These are phyloP conservation scores for Geoglossum glabrum DNA, from an alignment of 495 filamentous ascomycete species.

Conservation along the genomic window DNA sequence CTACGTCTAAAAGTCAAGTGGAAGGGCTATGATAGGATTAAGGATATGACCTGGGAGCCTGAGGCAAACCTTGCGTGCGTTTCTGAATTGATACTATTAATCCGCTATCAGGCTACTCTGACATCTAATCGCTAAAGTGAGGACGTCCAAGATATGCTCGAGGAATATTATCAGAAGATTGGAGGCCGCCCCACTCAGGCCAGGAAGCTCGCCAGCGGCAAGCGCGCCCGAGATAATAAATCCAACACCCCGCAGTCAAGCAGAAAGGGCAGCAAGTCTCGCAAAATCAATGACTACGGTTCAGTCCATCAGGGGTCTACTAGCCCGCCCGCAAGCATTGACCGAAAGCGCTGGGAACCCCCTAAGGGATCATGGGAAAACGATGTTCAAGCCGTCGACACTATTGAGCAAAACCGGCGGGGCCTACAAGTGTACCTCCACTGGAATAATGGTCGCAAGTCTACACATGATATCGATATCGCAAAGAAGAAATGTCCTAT, in stretches of 20 bases:
- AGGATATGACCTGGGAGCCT: slow-evolving; percentile 39
- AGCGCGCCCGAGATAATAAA: slow-evolving; percentile 11
- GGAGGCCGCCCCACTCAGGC: slow-evolving; percentile 29
- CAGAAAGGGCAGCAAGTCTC: slow-evolving; percentile 10
- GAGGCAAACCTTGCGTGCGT: slow-evolving; percentile 33
- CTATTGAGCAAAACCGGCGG: slow-evolving; percentile 30
- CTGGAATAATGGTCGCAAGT: slow-evolving; percentile 30
- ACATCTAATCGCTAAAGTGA: slow-evolving; percentile 10
- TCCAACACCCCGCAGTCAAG: slow-evolving; percentile 6
- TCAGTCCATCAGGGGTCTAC: slow-evolving; percentile 11
- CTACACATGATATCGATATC: slow-evolving; percentile 16
- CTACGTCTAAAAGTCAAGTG: slow-evolving; percentile 38
- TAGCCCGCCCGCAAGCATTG: slow-evolving; percentile 7
- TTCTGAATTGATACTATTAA: neutral
- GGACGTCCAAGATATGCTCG: slow-evolving; percentile 30
- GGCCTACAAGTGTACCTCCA: slow-evolving; percentile 30
- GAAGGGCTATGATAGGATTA: slow-evolving; percentile 35
- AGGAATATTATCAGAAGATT: slow-evolving; percentile 32
- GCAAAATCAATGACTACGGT: slow-evolving; percentile 14
- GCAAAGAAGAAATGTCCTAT: slow-evolving; percentile 22
- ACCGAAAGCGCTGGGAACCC: slow-evolving; percentile 24
- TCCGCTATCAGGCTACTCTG: neutral
- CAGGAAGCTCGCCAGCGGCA: slow-evolving; percentile 8
- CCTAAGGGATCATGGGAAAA: slow-evolving; percentile 36
- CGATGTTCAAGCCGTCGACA: slow-evolving; percentile 32